phyloP scores from a whole-genome alignment of 768 basidiomycete genomes.

The Termitomyces sp. region DNA sequence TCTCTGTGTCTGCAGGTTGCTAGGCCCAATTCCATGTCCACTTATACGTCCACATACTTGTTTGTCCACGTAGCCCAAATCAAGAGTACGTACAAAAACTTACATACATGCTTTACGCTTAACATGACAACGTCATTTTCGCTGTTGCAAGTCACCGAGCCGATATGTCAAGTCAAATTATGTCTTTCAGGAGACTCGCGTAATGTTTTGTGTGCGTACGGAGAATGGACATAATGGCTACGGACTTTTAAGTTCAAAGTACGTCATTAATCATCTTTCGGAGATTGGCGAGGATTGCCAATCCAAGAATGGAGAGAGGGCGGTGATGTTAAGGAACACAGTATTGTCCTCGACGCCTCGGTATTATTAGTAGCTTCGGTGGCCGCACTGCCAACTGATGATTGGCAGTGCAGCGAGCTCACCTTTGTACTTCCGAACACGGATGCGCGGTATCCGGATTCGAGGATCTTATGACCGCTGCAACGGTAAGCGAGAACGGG shows the following conservation, averaged over 20 bases:
- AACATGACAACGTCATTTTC: background rate
- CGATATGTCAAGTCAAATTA: background rate
- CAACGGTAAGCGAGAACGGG: background rate
- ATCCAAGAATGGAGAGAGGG: background rate
- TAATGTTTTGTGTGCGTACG: background rate
- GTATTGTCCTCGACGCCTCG: background rate
- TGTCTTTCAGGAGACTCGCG: background rate
- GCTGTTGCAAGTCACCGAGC: background rate
- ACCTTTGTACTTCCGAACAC: background rate
- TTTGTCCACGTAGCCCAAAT: background rate
- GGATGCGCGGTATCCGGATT: background rate
- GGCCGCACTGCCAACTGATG: background rate
- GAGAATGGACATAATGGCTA: too few relatives aligned
- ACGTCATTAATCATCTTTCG: slow-evolving; percentile 4
- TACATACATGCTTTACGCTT: background rate
- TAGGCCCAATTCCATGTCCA: background rate
- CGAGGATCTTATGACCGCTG: background rate
- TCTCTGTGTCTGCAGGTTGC: background rate
- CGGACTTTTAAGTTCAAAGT: slow-evolving; percentile 7
- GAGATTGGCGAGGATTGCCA: slow-evolving; percentile 7
- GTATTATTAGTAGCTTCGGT: background rate
- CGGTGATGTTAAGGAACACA: too few relatives aligned
- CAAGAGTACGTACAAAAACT: background rate
- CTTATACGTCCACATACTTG: background rate
- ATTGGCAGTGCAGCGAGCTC: background rate